Evolutionary conservation across 2,329 filamentous ascomycete genomes (phyloP), one percentile per base, ranked within the genome.

Genomic region (Trichoderma koningiopsis): DNA sequence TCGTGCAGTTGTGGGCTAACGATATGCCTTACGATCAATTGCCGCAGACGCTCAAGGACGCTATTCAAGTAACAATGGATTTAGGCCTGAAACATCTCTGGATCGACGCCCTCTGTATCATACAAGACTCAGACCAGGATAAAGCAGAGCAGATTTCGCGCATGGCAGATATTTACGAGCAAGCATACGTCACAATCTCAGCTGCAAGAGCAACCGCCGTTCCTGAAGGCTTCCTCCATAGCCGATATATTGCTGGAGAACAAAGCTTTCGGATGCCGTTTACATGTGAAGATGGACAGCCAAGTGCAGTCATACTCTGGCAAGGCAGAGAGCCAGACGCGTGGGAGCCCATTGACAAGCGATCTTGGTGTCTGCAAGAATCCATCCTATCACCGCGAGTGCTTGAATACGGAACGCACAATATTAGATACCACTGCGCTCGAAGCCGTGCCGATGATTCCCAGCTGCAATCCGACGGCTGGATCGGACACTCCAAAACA

Each of bases 361-460:
- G 63, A n/a, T 43, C 52, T 10, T 66, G 63, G 63, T 66, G 63
- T 49, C 53, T 66, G 7, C 63, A 66, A 33, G 63, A 66, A 4
- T 66, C 52, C 6, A 66, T 66, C 7, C n/a, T 66, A 10, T 66
- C 63, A 16, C 63, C 63, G n/a, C 37, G 63, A 4, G 37, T 66
- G 14, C 63, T 66, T 10, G 63, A 66, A 8, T 66, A 57, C 13
- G 53, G 63, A 1, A 66, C 63, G 19, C 63, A 66, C 22, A 66
- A 66, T 7, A 35, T 66, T 22, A 53, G 53, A 4, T 56, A 29
- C 37, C 63, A 57, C 22, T 66, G 63, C 35, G 63, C 53, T 31
- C 62, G 35, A 4, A 66, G 52, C 19, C 62, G 62, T 6, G 62
- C 53, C 0, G 62, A 66, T 27, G 62, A 66, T 5, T 56, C 62